Conservation (phyloP, 495 filamentous ascomycete species). For the Podospora anserina region DNA sequence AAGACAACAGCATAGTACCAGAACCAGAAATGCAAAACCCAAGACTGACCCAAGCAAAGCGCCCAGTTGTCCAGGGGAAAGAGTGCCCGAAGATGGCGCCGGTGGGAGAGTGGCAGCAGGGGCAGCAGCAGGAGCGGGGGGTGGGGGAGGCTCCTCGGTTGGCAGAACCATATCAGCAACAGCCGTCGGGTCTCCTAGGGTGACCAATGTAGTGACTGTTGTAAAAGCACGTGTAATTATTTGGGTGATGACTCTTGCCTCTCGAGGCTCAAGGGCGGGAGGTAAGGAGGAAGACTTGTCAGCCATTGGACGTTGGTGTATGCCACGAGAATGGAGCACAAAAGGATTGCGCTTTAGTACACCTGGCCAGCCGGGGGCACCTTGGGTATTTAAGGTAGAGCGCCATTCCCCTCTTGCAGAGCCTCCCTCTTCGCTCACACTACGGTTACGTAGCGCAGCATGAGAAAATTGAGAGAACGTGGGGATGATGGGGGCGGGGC, state of each 20-base stretch:
- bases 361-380: not conserved
- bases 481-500: not conserved
- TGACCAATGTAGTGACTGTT: conserved; percentile 24
- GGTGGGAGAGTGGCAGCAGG: not conserved
- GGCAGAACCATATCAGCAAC: not conserved
- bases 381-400: not conserved
- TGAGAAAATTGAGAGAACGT: not conserved
- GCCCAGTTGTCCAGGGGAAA: conserved; percentile 21
- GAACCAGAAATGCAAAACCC: conserved; percentile 15
- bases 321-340: not conserved
- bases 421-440: not conserved
- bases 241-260: conserved; percentile 21
- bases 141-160: not conserved
- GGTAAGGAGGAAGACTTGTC: not conserved
- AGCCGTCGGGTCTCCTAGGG: conserved; percentile 14
- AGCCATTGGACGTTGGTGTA: not conserved
- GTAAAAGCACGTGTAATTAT: conserved; percentile 21
- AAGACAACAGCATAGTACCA: conserved; percentile 18
- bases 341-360: not conserved
- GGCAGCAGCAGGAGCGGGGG: conserved; percentile 1
- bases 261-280: not conserved
- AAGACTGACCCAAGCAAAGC: conserved; percentile 24
- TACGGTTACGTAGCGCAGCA: not conserved
- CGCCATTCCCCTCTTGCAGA: not conserved
- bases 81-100: not conserved